Evolutionary conservation across 441 rosid genomes (phyloP).

Genomic region (Adansonia rubrostipa): DNA sequence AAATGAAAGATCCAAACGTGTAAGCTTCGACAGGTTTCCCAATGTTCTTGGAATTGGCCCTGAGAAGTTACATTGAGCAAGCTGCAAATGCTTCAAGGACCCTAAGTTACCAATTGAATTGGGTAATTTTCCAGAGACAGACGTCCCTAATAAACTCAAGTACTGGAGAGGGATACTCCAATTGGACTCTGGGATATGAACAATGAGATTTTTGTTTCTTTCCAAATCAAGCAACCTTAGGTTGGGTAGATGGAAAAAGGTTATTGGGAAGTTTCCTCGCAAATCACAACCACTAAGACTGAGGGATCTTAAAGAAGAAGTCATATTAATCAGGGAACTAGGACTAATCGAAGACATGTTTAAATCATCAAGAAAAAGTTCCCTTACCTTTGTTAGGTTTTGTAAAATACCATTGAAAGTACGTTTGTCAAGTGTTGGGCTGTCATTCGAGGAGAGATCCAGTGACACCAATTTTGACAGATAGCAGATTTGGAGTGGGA

Average conservation of each 20-base stretch:
- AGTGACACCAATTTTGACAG: constrained; percentile 18
- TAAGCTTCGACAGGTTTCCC: not conserved
- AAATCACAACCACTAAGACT: not conserved
- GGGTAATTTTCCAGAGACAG: constrained; percentile 3
- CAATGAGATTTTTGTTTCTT: not conserved
- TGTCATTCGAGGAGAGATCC: not conserved
- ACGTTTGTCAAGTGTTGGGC: not conserved
- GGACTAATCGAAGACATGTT: not conserved
- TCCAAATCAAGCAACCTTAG: constrained; percentile 14
- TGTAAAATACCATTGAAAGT: not conserved
- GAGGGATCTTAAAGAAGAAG: constrained; percentile 23
- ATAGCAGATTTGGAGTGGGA: not conserved
- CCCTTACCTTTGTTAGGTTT: not conserved
- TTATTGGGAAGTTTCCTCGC: constrained; percentile 27
- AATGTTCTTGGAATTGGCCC: constrained; percentile 24
- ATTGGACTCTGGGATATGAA: not conserved
- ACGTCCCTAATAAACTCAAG: constrained; percentile 14
- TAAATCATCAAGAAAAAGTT: not conserved
- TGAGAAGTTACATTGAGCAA: constrained; percentile 9
- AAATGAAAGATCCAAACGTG: accelerated
- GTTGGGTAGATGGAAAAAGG: constrained; percentile 29
- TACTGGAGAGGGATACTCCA: not conserved
- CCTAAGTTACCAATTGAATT: constrained; percentile 23
- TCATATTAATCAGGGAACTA: not conserved
- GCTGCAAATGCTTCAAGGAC: constrained; percentile 10